Conservation (phyloP, 2,329 filamentous ascomycete species). For the Xylaria hypoxylon region DNA sequence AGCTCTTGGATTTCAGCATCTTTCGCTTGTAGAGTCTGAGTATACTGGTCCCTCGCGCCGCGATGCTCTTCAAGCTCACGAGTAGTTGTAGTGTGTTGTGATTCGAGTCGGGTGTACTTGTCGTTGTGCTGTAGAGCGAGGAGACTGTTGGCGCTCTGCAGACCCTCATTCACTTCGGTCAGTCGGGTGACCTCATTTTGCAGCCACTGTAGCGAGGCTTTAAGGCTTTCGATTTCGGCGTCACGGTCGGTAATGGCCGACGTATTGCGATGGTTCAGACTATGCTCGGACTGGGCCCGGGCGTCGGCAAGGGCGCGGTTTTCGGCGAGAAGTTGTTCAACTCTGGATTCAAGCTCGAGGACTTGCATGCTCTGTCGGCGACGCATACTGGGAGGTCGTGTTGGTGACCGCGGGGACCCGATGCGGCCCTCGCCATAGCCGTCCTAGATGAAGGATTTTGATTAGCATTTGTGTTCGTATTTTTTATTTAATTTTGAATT, state of each 20-base stretch:
- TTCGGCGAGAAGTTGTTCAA: slow-evolving; percentile 87
- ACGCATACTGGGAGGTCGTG: slow-evolving; percentile 93
- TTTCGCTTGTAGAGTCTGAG: slow-evolving; percentile 78
- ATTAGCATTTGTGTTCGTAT: not conserved
- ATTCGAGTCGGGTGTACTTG: slow-evolving; percentile 74
- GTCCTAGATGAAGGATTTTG: slow-evolving; percentile 69
- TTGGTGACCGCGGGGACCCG: slow-evolving; percentile 90
- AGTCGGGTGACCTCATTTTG: slow-evolving; percentile 85
- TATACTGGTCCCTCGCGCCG: slow-evolving; percentile 70
- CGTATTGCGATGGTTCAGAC: slow-evolving; percentile 73
- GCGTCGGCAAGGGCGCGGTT: slow-evolving; percentile 83
- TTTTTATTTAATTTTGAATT: not conserved
- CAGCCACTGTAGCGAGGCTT: slow-evolving; percentile 80
- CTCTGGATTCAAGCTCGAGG: slow-evolving; percentile 85
- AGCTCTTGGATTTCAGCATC: slow-evolving; percentile 85
- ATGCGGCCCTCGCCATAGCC: slow-evolving; percentile 90
- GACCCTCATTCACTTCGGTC: slow-evolving; percentile 82
- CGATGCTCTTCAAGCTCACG: slow-evolving; percentile 78
- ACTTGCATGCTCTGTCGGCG: slow-evolving; percentile 98
- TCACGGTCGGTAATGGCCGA: slow-evolving; percentile 83
- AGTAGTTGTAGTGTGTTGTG: slow-evolving; percentile 72
- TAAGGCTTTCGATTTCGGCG: slow-evolving; percentile 85
- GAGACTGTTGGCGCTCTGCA: slow-evolving; percentile 81
- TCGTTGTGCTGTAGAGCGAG: slow-evolving; percentile 81
- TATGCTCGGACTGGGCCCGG: slow-evolving; percentile 75